Base-by-base conservation (phyloP, 306 rosid genomes). In the Arachis hypogaea region DNA sequence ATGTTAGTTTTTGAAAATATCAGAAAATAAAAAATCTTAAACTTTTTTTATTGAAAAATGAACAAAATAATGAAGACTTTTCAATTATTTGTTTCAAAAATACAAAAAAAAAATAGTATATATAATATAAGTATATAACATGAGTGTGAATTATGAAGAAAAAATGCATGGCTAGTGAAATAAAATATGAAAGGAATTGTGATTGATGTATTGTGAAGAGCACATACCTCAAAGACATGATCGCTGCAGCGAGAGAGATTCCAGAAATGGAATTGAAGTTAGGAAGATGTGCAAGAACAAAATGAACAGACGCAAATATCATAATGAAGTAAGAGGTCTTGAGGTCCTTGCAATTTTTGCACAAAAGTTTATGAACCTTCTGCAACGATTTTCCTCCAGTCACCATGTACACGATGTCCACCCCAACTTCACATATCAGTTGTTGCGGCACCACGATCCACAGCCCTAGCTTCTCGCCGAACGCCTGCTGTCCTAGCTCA, bases 211-310 rank as follows among this genome's bases (percentile, higher is more conserved):
- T 33, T 33, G 4, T 33, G 38, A 33, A 33, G 38, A 33, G 38
- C 38, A 33, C 4, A 33, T 73, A 91, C 97, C 89, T 89, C 65
- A 87, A 59, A 49, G 96, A 87, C 96, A 92, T 89, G 78, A 86
- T 76, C 0, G 96, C 97, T 0, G 93, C 96, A 5, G 89, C 93
- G 33, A 92, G 72, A 7, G 96, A 92, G 40, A 92, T 63, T 1
- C 84, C 90, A 1, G 93, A 63, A 52, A 92, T 85, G 78, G 97
- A 72, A 63, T 88, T 82, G 76, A 89, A 89, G 73, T 86, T 87
- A 7, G 97, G 97, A 57, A 92, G 97, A 22, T 92, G 96, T 4
- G 97, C 76, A 3, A 89, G 88, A 0, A 85, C 87, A 59, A 89
- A 92, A 10, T 92, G 93, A 11, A 73, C 86, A 5, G 97, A 89